Evolutionary conservation across 768 basidiomycete species (phyloP), one percentile per base, ranked within the genome.

Genomic region (Suillus hirtellus): DNA sequence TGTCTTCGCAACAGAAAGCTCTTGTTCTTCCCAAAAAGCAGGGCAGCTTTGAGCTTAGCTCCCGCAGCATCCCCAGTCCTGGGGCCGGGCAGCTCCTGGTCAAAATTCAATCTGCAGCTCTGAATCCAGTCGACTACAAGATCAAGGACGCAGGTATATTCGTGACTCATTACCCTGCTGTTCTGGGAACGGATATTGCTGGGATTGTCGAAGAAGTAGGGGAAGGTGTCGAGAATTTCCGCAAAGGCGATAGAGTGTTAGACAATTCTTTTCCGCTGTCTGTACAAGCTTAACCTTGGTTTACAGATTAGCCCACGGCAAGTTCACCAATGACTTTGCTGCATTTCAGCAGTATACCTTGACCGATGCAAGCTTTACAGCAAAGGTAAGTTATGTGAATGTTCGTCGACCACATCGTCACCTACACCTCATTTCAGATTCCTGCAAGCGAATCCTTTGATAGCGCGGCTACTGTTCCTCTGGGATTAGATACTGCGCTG

Each of bases 51-150:
- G 68, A 67, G 15, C 50, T 82, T 43, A 63, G 64, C 6, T 63
- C 72, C 12, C 70, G 65, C 12, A 59, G 63, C 34, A 66, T 76
- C 38, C 75, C 75, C 11, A 72, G 65, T 46, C 81, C 81, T 0
- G 76, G 76, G 0, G 65, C 70, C 6, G 77, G 77, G 8, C 73
- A 84, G 63, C 62, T 84, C 14, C 72, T 84, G 50, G 73, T 84
- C 63, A 78, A 79, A 62, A 60, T 82, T 52, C 67, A 77, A 42
- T 66, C 80, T 0, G 67, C 72, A 4, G 80, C 75, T 1, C 74
- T 86, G 11, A 84, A 86, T 65, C 85, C 84, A 5, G 67, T 79
- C 38, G 82, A 79, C 69, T 84, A 79, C 14, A 75, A 75, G 68
- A 73, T 80, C 21, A 75, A 73, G 47, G 61, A 69, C 50, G 64